Evolutionary conservation across 768 basidiomycete species (phyloP).

Genomic region (Amyloporia xantha): DNA sequence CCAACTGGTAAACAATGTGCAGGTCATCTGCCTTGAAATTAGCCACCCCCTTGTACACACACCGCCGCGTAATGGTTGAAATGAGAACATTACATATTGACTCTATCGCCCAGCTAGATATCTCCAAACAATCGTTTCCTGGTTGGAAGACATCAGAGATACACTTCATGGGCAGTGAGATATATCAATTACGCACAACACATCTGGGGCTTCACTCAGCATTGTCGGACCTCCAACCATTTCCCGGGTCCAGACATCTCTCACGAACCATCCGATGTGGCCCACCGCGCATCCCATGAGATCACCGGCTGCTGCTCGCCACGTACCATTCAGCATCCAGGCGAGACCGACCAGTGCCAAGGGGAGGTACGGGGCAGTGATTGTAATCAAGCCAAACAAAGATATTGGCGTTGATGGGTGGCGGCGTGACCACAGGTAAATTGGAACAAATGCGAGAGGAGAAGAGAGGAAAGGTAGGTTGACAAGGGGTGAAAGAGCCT

Average conservation of each 20-base stretch:
- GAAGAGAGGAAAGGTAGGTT: conserved; percentile 93
- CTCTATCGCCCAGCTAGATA: too few species aligned
- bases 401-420: conserved; percentile 96
- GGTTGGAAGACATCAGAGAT: conserved; percentile 1
- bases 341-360: conserved; percentile 85
- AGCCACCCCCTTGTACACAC: too few species aligned
- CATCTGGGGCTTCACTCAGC: conserved; percentile 64
- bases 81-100: too few species aligned
- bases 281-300: conserved; percentile 83
- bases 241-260: conserved; percentile 85
- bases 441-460: conserved; percentile 88
- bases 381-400: conserved; percentile 89
- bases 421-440: conserved; percentile 94
- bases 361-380: conserved; percentile 93
- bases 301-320: conserved; percentile 78
- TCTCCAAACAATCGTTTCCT: conserved; percentile 70
- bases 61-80: too few species aligned
- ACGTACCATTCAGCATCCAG: conserved; percentile 76
- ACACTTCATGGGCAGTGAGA: not conserved
- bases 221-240: conserved; percentile 71
- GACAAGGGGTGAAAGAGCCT: conserved; percentile 81
- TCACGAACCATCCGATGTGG: conserved; percentile 77
- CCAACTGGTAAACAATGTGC: too few species aligned
- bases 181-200: conserved; percentile 46
- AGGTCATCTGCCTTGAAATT: too few species aligned